These are phyloP conservation scores for Carallia brachiata DNA, from an alignment of 345 rosid genomes.

Conservation along the genomic window DNA sequence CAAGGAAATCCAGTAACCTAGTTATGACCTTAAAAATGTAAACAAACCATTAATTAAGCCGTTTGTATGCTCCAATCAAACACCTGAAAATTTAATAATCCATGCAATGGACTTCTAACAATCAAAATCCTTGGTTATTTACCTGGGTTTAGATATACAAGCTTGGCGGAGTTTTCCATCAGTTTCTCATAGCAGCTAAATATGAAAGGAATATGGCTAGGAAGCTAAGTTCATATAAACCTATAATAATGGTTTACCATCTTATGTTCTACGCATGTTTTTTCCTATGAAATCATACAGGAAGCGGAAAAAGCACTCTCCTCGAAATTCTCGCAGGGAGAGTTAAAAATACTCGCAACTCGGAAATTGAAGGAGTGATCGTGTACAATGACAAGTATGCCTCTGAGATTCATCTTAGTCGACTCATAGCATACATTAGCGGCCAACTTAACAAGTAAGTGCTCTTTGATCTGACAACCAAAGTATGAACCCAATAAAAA, in stretches of 20 bases:
- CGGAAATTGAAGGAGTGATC: constrained; percentile 24
- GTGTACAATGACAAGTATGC: constrained; percentile 29
- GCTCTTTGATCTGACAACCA: background rate
- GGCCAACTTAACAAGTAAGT: constrained; percentile 32
- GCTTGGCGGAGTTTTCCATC: too few relatives aligned
- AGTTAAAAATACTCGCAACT: constrained; percentile 10
- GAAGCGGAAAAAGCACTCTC: constrained; percentile 37
- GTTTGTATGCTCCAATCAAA: background rate
- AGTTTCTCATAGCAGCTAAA: too few relatives aligned
- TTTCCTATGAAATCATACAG: constrained; percentile 16
- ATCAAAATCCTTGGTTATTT: too few relatives aligned
- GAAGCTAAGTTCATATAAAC: background rate
- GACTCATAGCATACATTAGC: constrained; percentile 26
- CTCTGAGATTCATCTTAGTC: constrained; percentile 25
- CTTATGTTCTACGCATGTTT: background rate
- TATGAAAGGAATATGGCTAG: background rate
- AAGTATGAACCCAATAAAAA: background rate
- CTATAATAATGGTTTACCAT: background rate
- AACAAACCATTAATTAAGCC: background rate
- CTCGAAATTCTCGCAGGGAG: constrained; percentile 31
- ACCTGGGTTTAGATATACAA: too few relatives aligned
- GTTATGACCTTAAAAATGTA: background rate
- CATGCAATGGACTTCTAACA: too few relatives aligned
- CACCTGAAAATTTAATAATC: too few relatives aligned
- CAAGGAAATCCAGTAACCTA: background rate